Conservation (phyloP, 371 early-diverging fungal species). For the Mortierella sp. region DNA sequence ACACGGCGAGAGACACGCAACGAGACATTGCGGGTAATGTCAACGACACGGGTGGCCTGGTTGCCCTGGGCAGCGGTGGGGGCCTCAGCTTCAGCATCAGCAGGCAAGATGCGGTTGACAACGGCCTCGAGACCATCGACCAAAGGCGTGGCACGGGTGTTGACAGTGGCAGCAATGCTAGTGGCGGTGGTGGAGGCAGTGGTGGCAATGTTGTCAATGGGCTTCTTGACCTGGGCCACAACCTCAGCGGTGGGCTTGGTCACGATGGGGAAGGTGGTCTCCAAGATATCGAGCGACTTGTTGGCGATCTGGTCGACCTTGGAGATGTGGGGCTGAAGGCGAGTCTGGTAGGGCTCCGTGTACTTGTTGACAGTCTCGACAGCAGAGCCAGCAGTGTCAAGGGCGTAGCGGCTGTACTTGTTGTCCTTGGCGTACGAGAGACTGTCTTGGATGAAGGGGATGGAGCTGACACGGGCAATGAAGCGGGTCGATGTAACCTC, state of each 20-base stretch:
- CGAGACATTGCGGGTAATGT: constrained; percentile 47
- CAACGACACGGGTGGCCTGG: constrained; percentile 52
- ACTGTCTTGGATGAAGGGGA: constrained; percentile 72
- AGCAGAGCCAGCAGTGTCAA: constrained; percentile 59
- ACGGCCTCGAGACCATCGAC: constrained; percentile 47
- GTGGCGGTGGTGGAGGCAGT: constrained; percentile 41
- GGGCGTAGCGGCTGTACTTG: constrained; percentile 66
- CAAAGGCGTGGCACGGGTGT: constrained; percentile 44
- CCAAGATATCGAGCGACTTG: constrained; percentile 72
- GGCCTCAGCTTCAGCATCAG: constrained; percentile 31
- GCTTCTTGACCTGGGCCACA: constrained; percentile 63
- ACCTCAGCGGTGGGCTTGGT: constrained; percentile 71
- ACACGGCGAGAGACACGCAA: constrained; percentile 49
- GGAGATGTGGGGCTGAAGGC: constrained; percentile 63
- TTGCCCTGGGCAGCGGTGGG: constrained; percentile 36
- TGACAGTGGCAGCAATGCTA: constrained; percentile 28
- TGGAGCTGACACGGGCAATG: constrained; percentile 64
- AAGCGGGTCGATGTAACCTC: constrained; percentile 41
- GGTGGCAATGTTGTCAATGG: constrained; percentile 52
- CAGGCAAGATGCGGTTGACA: constrained; percentile 51
- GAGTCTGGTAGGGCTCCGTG: constrained; percentile 59
- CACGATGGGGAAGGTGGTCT: constrained; percentile 71
- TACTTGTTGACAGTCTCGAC: constrained; percentile 56
- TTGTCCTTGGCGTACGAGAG: constrained; percentile 67
- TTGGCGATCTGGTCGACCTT: constrained; percentile 70